Conservation (phyloP, 768 basidiomycete species). For the Tylopilus felleus region DNA sequence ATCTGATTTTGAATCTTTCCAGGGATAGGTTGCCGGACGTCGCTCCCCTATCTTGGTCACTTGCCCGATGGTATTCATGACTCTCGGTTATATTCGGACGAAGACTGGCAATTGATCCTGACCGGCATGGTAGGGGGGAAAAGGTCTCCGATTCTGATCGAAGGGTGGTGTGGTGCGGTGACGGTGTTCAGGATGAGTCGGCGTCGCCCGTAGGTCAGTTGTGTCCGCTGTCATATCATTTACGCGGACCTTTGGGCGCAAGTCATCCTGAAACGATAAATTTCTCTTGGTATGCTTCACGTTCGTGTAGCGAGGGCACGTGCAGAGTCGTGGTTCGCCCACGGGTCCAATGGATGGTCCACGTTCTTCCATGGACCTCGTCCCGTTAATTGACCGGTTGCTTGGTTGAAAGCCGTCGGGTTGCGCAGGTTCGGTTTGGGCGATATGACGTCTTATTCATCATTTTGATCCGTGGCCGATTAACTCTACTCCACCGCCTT, state of each 20-base stretch:
- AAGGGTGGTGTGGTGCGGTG: not conserved
- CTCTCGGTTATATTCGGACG: too few relatives aligned
- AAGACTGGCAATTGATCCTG: too few relatives aligned
- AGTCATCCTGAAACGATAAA: not conserved
- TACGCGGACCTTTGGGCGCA: not conserved
- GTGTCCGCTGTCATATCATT: not conserved
- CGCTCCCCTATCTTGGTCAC: not conserved
- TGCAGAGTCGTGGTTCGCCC: not conserved
- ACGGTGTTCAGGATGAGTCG: not conserved
- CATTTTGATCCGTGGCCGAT: conserved; percentile 14
- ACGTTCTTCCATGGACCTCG: not conserved
- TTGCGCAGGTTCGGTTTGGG: not conserved
- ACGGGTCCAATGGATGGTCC: not conserved
- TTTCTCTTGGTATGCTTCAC: not conserved
- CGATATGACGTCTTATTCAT: not conserved
- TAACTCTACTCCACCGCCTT: not conserved
- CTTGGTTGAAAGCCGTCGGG: not conserved
- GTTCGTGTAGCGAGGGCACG: not conserved
- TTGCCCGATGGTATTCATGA: not conserved
- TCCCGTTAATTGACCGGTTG: not conserved
- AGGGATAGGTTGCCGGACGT: not conserved
- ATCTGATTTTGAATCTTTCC: not conserved
- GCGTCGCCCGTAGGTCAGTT: conserved; percentile 14
- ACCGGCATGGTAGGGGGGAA: too few relatives aligned
- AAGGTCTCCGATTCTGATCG: not conserved